Evolutionary conservation across 805 yeast genomes (phyloP).

Genomic region (Candida fluviatilis): DNA sequence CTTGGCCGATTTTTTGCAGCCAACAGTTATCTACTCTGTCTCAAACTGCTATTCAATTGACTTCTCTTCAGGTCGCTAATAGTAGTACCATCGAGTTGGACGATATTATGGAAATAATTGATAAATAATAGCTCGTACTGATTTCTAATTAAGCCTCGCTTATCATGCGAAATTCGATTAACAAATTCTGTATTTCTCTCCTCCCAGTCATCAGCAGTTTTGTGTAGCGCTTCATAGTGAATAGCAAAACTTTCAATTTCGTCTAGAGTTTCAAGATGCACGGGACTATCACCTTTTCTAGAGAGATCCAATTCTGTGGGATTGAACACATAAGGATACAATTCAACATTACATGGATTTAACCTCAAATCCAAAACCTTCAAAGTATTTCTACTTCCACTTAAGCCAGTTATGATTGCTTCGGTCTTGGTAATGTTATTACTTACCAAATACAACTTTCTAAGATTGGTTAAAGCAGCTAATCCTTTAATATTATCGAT

Average conservation of each 20-base stretch:
- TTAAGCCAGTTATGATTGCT: constrained; percentile 25
- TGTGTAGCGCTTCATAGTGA: constrained; percentile 40
- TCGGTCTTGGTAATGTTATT: constrained; percentile 38
- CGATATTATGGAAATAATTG: constrained; percentile 28
- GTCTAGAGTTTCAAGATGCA: constrained; percentile 44
- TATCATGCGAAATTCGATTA: constrained; percentile 14
- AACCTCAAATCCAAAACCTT: constrained; percentile 44
- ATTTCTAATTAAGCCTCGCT: constrained; percentile 20
- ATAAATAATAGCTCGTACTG: constrained; percentile 33
- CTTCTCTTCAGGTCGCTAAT: constrained; percentile 14
- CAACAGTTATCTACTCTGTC: background rate
- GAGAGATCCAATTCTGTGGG: constrained; percentile 35
- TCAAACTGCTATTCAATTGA: constrained; percentile 2
- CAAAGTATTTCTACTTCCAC: constrained; percentile 28
- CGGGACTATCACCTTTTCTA: constrained; percentile 22
- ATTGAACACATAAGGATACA: constrained; percentile 52
- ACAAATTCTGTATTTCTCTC: constrained; percentile 31
- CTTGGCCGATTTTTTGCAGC: background rate
- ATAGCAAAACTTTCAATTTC: constrained; percentile 50
- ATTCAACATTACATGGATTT: constrained; percentile 43
- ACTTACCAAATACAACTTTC: constrained; percentile 41
- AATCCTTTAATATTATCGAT: constrained; percentile 33
- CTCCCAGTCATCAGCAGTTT: constrained; percentile 34
- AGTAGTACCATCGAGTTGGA: constrained; percentile 33
- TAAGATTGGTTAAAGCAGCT: constrained; percentile 28